A percentile compares a stretch with the other conserved stretches of the same genome.
Conservation (phyloP, 345 rosid genomes). For the Citrus sinensis region DVS_A1.0 CM039169.1:156501-157000, state of each 20-base stretch:
- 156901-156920: not conserved
- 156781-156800: not conserved
- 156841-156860: not conserved
- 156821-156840: not conserved
- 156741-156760: not conserved
- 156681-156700: no score
- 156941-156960: not conserved
- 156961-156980: not conserved
- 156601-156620: slow-evolving; percentile 13
- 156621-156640: not conserved
- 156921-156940: not conserved
- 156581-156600: slow-evolving; percentile 68
- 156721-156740: no score
- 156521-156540: slow-evolving; percentile 67
- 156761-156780: not conserved
- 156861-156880: not conserved
- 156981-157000: not conserved
- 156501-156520: slow-evolving; percentile 66
- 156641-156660: not conserved
- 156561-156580: slow-evolving; percentile 62
- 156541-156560: slow-evolving; percentile 75
- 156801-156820: not conserved
- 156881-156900: not conserved
- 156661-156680: no score
- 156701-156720: no score